Evolutionary conservation across 164 flowering plant genomes (phyloP).

Genomic region (Liriodendron chinense): DNA sequence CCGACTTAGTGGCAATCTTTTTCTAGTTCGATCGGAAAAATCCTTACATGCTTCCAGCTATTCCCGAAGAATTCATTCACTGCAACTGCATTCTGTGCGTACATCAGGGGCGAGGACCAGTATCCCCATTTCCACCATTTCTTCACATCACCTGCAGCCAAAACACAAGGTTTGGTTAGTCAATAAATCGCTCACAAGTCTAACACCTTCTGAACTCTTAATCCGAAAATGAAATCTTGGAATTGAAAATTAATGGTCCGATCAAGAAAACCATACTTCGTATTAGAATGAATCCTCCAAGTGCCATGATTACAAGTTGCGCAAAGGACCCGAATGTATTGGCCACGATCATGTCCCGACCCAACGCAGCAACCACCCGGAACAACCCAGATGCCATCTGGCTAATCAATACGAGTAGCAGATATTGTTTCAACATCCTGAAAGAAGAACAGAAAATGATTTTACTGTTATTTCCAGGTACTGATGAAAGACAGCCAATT

Average conservation of each 20-base stretch:
- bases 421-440: constrained; percentile 43
- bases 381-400: constrained; percentile 45
- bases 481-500: neutral
- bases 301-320: constrained; percentile 19
- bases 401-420: constrained; percentile 23
- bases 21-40: neutral
- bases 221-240: neutral
- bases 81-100: constrained; percentile 46
- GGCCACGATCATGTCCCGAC: constrained; percentile 36
- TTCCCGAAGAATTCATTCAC: constrained; percentile 59
- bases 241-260: neutral
- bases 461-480: neutral
- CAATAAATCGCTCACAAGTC: neutral
- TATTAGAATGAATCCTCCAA: constrained; percentile 43
- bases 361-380: constrained; percentile 30
- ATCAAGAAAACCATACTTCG: constrained; percentile 26
- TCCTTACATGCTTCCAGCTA: constrained; percentile 51
- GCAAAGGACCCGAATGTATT: constrained; percentile 36
- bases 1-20: neutral
- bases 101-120: constrained; percentile 64
- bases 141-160: constrained; percentile 29
- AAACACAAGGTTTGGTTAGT: neutral
- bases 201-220: neutral
- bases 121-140: constrained; percentile 70
- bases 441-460: constrained; percentile 1